Evolutionary conservation across 2,329 filamentous ascomycete species (phyloP).

Genomic region (Pyricularia pennisetigena): DNA sequence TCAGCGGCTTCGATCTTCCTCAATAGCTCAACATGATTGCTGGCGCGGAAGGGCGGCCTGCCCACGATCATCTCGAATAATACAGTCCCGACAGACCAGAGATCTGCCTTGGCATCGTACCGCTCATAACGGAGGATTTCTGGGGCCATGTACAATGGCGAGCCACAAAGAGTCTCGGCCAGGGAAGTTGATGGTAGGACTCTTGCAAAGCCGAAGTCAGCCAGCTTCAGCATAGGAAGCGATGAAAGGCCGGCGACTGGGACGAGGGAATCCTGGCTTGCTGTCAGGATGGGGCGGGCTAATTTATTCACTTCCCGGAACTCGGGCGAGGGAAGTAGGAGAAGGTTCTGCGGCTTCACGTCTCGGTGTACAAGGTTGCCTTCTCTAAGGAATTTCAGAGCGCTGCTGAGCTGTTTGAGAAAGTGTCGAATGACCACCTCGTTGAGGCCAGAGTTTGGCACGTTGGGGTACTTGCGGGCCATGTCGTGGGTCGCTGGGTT

Average conservation of each 20-base stretch:
- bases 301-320: constrained; percentile 55
- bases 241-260: constrained; percentile 74
- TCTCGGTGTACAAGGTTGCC: constrained; percentile 91
- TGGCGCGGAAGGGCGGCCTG: constrained; percentile 80
- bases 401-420: constrained; percentile 86
- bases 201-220: constrained; percentile 96
- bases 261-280: constrained; percentile 70
- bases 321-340: constrained; percentile 72
- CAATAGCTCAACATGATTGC: constrained; percentile 89
- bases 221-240: constrained; percentile 92
- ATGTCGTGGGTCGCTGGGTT: constrained; percentile 81
- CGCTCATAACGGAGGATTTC: constrained; percentile 96
- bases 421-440: constrained; percentile 97
- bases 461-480: constrained; percentile 86
- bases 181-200: constrained; percentile 84
- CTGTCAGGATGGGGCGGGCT: constrained; percentile 61
- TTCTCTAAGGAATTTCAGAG: constrained; percentile 76
- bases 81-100: constrained; percentile 97
- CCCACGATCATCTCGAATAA: constrained; percentile 92
- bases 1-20: constrained; percentile 85
- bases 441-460: constrained; percentile 74
- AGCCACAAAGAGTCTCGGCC: constrained; percentile 92
- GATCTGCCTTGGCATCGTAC: constrained; percentile 91
- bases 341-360: constrained; percentile 92
- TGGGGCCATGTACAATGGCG: constrained; percentile 95